Base-by-base conservation (phyloP, 768 basidiomycete genomes). In the Galerina sulciceps region DNA sequence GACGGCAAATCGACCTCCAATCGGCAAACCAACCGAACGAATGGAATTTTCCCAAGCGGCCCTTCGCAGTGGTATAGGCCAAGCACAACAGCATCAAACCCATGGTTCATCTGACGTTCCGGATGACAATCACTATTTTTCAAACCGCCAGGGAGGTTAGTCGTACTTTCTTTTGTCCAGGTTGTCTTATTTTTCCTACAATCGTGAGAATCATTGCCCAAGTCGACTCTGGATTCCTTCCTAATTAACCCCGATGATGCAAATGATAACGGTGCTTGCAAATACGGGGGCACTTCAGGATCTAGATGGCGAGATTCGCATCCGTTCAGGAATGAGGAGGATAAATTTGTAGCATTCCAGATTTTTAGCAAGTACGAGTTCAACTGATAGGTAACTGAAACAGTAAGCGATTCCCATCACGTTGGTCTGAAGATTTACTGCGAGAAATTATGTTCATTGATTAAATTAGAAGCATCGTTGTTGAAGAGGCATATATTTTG, bases 401-500 rank as follows among this genome's bases (percentile, higher is more conserved):
- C 26, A 8, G 26, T 31, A 31, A 31, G 4, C 26, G 8, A 31
- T 31, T 31, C 26, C 5, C 26, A 31, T 31, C 26, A 31, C 26
- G 26, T 31, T 31, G 8, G 26, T 31, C 26, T 31, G 26, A 31
- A 8, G 26, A 31, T 31, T 31, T 31, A 8, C 26, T 31, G 4
- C 26, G 8, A 31, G 26, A 31, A 31, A 31, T 31, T 31, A 31
- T 31, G 26, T 31, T 40, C 47, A 43, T 6, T 20, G 5, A 17
- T 53, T 17, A 42, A 36, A 20, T n/a, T 9, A 9, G 23, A 11
- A 26, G 42, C 23, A 53, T 53, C 42, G 43, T 43, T 50, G 43
- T 53, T 18, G 26, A 31, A 56, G 58, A 57, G 59, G 53, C 62
- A 66, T 66, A 66, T 66, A 64, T 64, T 66, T 38, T 59, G 63